Evolutionary conservation across 2,329 filamentous ascomycete genomes (phyloP), one percentile per base, ranked within the genome.

Genomic region (Trichoderma oligosporum): DNA sequence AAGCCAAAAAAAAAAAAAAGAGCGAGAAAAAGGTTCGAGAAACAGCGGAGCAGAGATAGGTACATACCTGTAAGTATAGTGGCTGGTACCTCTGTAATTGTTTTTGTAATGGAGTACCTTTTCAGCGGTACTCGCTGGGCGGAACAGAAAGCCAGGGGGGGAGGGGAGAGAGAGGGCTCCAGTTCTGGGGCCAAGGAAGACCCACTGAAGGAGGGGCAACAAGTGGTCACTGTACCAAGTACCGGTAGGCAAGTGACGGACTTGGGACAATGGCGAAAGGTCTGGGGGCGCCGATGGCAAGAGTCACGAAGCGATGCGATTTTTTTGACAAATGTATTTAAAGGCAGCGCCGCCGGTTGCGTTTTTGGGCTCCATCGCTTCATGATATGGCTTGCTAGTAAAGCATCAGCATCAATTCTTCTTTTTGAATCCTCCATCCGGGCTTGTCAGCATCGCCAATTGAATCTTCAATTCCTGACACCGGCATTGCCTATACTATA

Each of bases 111-210:
- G n/a, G n/a, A n/a, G n/a, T n/a, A n/a, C 8, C 35, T 38, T 38
- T 14, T 7, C 35, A 46, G 44, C 44, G 44, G 44, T 8, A 14
- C 44, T 46, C 44, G 44, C 38, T 41, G 38, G 5, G 27, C 27
- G 27, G 3, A 22, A 29, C 31, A 38, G 18, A 54, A 51, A 35
- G 31, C 51, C 27, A 42, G 51, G 38, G 49, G 38, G 45, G 49
- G 49, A 20, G 39, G 52, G 57, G 51, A 38, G 49, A 38, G 45
- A 39, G 49, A 20, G 39, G 52, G 57, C 57, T 59, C 57, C 57
- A 59, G 57, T 59, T 59, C 57, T 48, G 52, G 57, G 57, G 51
- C 51, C 49, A n/a, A n/a, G 49, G 33, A 36, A 35, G 57, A 44
- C 57, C 57, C 51, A 56, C 56, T 20, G 33, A 25, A 27, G 52